Conservation (phyloP, 148 eudicot species). For the Silene conica region DNA sequence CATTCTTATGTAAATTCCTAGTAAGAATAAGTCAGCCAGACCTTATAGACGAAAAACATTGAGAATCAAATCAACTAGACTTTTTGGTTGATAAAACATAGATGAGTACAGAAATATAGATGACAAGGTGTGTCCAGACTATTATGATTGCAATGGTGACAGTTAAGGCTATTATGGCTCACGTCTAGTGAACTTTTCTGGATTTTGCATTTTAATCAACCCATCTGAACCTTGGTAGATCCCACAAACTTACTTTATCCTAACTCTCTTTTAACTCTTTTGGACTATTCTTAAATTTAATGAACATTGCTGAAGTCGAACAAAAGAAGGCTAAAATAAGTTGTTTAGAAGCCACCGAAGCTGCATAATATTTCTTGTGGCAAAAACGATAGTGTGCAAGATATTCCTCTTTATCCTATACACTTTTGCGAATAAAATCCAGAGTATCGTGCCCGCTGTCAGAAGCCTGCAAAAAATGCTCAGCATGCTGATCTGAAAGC, state of each 20-base stretch:
- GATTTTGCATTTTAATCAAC: too few species aligned
- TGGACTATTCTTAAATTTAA: background rate
- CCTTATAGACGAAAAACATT: too few species aligned
- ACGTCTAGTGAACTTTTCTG: too few species aligned
- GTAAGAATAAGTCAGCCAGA: too few species aligned
- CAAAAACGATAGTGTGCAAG: background rate
- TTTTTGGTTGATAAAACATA: too few species aligned
- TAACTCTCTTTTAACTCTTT: background rate
- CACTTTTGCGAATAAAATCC: background rate
- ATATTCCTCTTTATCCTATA: background rate
- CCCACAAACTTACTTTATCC: background rate
- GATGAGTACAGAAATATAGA: too few species aligned
- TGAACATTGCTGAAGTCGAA: background rate
- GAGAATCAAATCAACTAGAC: too few species aligned
- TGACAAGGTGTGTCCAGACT: too few species aligned
- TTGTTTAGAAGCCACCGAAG: background rate
- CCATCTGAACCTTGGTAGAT: background rate
- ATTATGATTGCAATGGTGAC: too few species aligned
- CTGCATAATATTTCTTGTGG: background rate
- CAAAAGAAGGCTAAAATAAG: background rate
- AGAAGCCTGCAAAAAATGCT: background rate
- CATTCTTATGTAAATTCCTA: too few species aligned
- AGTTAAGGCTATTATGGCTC: too few species aligned
- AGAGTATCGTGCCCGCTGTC: background rate
- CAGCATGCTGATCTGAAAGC: background rate